These are phyloP conservation scores for Metschnikowia santaceciliae DNA, from an alignment of 805 yeast genomes.

Conservation along the genomic window DNA sequence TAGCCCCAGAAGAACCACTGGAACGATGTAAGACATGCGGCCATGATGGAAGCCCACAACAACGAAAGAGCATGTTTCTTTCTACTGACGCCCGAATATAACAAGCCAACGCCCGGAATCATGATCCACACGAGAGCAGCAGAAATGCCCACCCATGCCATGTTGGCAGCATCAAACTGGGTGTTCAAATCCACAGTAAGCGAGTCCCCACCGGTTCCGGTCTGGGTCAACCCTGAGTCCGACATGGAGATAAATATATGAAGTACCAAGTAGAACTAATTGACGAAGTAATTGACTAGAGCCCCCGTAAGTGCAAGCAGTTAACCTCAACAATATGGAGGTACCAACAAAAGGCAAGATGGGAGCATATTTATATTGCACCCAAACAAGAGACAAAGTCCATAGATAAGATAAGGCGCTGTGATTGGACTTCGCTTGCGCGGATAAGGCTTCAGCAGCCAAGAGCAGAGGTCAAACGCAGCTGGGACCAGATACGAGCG, in stretches of 20 bases:
- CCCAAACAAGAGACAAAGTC: neutral
- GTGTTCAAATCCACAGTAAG: slow-evolving; percentile 67
- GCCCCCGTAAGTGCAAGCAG: neutral
- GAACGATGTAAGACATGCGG: slow-evolving; percentile 75
- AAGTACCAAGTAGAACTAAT: neutral
- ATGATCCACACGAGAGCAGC: slow-evolving; percentile 87
- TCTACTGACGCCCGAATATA: slow-evolving; percentile 90
- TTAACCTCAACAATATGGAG: neutral
- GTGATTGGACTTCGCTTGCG: slow-evolving; percentile 1
- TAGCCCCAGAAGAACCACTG: slow-evolving; percentile 92
- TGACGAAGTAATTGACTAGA: neutral
- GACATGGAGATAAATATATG: neutral
- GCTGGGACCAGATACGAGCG: neutral
- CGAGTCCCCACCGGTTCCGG: slow-evolving; percentile 79
- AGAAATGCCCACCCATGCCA: slow-evolving; percentile 82
- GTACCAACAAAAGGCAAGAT: neutral
- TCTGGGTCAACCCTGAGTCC: slow-evolving; percentile 38
- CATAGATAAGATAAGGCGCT: slow-evolving; percentile 7
- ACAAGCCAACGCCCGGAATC: slow-evolving; percentile 93
- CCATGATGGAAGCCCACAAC: slow-evolving; percentile 92
- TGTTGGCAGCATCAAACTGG: slow-evolving; percentile 68
- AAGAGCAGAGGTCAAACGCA: neutral
- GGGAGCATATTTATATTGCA: slow-evolving; percentile 2
- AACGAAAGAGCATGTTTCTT: slow-evolving; percentile 94
- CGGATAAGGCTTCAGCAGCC: neutral